These are phyloP conservation scores for Claviceps digitariae DNA, from an alignment of 2,329 filamentous ascomycete species.

Conservation along the genomic window DNA sequence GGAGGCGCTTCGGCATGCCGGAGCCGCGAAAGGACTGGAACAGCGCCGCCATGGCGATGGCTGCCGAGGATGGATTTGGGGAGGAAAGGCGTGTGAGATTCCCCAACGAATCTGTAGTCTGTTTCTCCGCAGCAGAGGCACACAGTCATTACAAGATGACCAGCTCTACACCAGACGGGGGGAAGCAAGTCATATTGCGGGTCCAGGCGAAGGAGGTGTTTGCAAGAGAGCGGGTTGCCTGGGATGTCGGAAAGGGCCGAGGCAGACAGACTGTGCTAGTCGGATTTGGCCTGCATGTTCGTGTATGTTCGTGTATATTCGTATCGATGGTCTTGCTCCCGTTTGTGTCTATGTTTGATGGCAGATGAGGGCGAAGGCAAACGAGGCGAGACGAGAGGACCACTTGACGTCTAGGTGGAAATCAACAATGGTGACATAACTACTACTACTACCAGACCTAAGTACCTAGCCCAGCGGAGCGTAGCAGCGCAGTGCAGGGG, in stretches of 20 bases:
- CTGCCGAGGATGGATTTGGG: background rate
- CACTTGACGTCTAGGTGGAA: background rate
- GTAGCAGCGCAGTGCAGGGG: no score
- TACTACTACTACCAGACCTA: background rate
- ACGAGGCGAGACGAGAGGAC: background rate
- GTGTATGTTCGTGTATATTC: background rate
- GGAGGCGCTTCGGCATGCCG: constrained; percentile 75
- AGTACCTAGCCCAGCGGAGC: no score
- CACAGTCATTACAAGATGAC: constrained; percentile 17
- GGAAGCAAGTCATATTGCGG: constrained; percentile 20
- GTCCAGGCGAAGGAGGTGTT: constrained; percentile 4
- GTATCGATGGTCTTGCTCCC: background rate
- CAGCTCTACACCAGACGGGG: constrained; percentile 22
- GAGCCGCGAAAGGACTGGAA: constrained; percentile 52
- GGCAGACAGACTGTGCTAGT: background rate
- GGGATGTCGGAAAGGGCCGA: background rate
- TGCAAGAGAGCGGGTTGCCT: background rate
- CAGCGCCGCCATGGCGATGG: constrained; percentile 52
- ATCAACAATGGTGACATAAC: background rate
- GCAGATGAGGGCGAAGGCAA: background rate
- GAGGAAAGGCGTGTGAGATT: background rate
- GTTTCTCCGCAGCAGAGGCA: constrained; percentile 5
- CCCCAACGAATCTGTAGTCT: background rate
- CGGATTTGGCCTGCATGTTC: background rate
- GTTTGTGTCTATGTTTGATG: background rate